These are phyloP conservation scores for Fusarium sp. DNA, from an alignment of 2,329 filamentous ascomycete species.

Conservation along the genomic window DNA sequence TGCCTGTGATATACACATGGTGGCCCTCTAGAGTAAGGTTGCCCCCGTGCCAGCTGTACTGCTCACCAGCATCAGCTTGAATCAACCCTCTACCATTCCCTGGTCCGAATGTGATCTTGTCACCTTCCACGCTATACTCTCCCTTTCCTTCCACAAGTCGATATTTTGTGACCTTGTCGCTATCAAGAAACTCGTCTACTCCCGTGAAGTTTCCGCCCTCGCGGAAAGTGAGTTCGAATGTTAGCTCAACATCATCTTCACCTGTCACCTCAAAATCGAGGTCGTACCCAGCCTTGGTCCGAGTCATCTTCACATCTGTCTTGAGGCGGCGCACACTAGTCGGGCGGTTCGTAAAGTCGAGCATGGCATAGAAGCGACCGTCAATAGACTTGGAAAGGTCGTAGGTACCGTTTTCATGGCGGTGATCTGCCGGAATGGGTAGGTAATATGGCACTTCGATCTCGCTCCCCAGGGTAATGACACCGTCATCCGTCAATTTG, in stretches of 20 bases:
- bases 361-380: not conserved
- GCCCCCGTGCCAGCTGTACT: not conserved
- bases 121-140: not conserved
- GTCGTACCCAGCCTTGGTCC: not conserved
- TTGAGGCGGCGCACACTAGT: not conserved
- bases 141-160: not conserved
- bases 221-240: slow-evolving; percentile 21
- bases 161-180: not conserved
- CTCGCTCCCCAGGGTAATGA: not conserved
- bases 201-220: slow-evolving; percentile 22
- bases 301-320: not conserved
- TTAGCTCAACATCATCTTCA: slow-evolving; percentile 24
- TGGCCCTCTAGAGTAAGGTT: not conserved
- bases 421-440: not conserved
- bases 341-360: not conserved
- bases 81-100: not conserved
- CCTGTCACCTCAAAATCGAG: slow-evolving; percentile 6
- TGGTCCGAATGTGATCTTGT: not conserved
- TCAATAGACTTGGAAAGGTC: not conserved
- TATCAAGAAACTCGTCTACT: not conserved
- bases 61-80: not conserved
- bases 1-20: not conserved
- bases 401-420: not conserved
- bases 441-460: not conserved
- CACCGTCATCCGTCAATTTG: not conserved